Conservation (phyloP, 2,329 filamentous ascomycete genomes). For the Coniosporium tulheliwenetii region DNA sequence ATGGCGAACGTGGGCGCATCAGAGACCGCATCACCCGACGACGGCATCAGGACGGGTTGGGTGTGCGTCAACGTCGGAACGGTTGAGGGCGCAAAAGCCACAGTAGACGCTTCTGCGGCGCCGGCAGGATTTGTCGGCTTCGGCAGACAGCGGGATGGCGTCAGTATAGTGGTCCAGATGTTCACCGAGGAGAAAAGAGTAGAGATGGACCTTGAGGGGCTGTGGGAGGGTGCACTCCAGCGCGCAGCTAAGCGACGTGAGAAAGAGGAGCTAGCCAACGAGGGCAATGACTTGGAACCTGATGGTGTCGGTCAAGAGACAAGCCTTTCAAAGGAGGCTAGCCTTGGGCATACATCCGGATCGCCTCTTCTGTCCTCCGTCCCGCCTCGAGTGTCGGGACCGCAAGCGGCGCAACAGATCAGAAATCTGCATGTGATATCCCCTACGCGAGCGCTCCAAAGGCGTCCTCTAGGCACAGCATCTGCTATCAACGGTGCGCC, state of each 20-base stretch:
- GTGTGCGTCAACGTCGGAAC: slow-evolving; percentile 82
- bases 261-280: slow-evolving; percentile 5
- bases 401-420: too few species aligned
- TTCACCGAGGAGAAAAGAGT: slow-evolving; percentile 55
- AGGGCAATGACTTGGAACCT: slow-evolving; percentile 12
- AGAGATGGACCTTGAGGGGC: slow-evolving; percentile 48
- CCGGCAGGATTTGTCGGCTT: slow-evolving; percentile 54
- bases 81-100: slow-evolving; percentile 37
- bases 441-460: too few species aligned
- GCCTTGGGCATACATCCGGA: background rate
- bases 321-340: background rate
- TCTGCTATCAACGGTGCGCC: too few species aligned
- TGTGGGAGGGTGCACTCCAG: slow-evolving; percentile 40
- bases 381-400: too few species aligned
- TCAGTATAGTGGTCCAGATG: slow-evolving; percentile 54
- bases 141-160: slow-evolving; percentile 40
- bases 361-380: too few species aligned
- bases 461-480: too few species aligned
- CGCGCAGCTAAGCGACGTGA: slow-evolving; percentile 18
- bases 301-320: slow-evolving; percentile 9
- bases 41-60: slow-evolving; percentile 88
- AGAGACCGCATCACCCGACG: slow-evolving; percentile 47
- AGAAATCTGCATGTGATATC: too few species aligned
- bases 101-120: slow-evolving; percentile 11
- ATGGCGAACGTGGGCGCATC: slow-evolving; percentile 54